These are phyloP conservation scores for Vaccinium vitisidaea DNA, from an alignment of 148 eudicot genomes.

Conservation along the genomic window DNA sequence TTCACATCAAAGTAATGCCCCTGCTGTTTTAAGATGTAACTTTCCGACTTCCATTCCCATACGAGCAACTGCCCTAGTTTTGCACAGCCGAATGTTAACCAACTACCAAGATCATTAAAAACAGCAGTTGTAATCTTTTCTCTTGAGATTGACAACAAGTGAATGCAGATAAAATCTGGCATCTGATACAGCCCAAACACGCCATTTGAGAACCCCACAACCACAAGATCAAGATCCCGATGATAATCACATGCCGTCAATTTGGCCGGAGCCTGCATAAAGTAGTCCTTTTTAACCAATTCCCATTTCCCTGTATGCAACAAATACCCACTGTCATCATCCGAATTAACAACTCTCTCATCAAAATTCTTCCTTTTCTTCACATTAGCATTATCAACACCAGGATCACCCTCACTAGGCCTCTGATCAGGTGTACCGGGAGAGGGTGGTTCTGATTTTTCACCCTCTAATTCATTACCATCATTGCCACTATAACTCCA, in stretches of 20 bases:
- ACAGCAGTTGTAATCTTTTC: constrained; percentile 83
- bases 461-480: constrained; percentile 28
- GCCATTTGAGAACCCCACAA: constrained; percentile 88
- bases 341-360: constrained; percentile 33
- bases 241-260: constrained; percentile 80
- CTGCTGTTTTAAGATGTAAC: constrained; percentile 93
- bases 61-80: constrained; percentile 96
- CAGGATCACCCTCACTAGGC: constrained; percentile 35
- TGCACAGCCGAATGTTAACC: constrained; percentile 95
- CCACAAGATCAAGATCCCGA: constrained; percentile 67
- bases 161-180: constrained; percentile 90
- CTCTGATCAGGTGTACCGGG: constrained; percentile 81
- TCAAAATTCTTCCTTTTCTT: constrained; percentile 65
- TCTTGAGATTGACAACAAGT: constrained; percentile 79
- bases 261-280: constrained; percentile 87
- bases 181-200: constrained; percentile 91
- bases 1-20: constrained; percentile 98
- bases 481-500: constrained; percentile 53
- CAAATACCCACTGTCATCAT: constrained; percentile 31
- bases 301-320: constrained; percentile 77
- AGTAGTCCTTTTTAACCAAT: constrained; percentile 77
- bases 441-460: constrained; percentile 55
- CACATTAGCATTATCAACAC: constrained; percentile 12
- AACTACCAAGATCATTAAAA: constrained; percentile 86
- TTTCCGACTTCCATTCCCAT: constrained; percentile 99